Percentiles rank a stretch among this genome's conserved stretches.
Conservation (phyloP, 768 basidiomycete species). For the Porphyrellus cyaneotinctus region DNA sequence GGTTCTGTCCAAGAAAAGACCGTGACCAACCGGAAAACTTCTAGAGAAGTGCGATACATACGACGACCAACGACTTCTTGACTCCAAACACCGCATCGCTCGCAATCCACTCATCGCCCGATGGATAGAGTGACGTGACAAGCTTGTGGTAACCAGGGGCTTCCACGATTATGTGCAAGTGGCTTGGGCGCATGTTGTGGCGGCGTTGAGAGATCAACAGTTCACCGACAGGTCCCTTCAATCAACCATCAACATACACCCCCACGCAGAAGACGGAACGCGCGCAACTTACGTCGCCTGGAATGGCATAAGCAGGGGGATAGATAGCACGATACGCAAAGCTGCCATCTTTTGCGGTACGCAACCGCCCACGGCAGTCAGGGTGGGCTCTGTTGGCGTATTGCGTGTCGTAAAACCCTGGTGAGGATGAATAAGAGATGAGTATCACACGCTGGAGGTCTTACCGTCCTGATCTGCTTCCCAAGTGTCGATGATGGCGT, state of each 20-base stretch:
- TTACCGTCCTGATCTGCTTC: slow-evolving; percentile 65
- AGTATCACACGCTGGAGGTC: slow-evolving; percentile 24
- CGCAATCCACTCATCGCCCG: slow-evolving; percentile 59
- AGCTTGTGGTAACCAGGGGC: slow-evolving; percentile 73
- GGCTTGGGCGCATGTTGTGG: slow-evolving; percentile 77
- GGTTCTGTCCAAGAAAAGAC: slow-evolving; percentile 35
- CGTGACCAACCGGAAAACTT: neutral
- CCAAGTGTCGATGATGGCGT: slow-evolving; percentile 78
- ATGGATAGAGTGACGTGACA: slow-evolving; percentile 69
- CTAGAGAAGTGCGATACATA: slow-evolving; percentile 33
- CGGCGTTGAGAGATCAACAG: slow-evolving; percentile 54
- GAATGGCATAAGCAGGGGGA: slow-evolving; percentile 67
- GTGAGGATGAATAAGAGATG: slow-evolving; percentile 3
- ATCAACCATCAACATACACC: slow-evolving; percentile 7
- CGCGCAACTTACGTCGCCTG: slow-evolving; percentile 50
- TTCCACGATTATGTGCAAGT: slow-evolving; percentile 70
- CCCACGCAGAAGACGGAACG: slow-evolving; percentile 2
- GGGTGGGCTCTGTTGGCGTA: slow-evolving; percentile 53
- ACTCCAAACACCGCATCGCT: slow-evolving; percentile 84
- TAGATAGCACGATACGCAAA: slow-evolving; percentile 73
- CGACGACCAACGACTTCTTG: slow-evolving; percentile 72
- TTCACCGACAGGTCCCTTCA: slow-evolving; percentile 65
- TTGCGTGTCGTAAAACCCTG: slow-evolving; percentile 42
- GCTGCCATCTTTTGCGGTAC: slow-evolving; percentile 53
- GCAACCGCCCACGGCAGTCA: slow-evolving; percentile 71